Percentiles rank a stretch among this genome's conserved stretches.
Conservation (phyloP, 441 rosid species). For the Lepidium campestre region DNA sequence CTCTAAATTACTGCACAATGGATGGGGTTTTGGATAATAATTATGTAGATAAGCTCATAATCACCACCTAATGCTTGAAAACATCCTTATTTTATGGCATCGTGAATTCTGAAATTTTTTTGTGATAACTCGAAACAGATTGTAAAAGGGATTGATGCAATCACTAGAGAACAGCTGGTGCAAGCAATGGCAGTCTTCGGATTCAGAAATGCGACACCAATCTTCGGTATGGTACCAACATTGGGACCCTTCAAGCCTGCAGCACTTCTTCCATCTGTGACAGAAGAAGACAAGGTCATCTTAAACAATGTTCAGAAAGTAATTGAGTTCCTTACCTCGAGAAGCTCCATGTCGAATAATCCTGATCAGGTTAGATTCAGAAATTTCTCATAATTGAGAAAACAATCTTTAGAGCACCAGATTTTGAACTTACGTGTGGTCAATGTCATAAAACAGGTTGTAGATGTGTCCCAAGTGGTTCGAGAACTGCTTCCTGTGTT, state of each 20-base stretch:
- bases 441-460: conserved; percentile 33
- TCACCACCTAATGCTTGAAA: background rate
- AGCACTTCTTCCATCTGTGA: conserved; percentile 69
- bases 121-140: conserved; percentile 42
- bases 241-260: conserved; percentile 71
- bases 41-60: background rate
- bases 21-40: background rate
- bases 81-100: background rate
- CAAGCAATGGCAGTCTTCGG: conserved; percentile 68
- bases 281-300: conserved; percentile 75
- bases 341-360: conserved; percentile 52
- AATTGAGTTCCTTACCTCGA: conserved; percentile 67
- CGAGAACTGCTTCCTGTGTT: conserved; percentile 73
- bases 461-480: conserved; percentile 49
- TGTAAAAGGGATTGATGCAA: conserved; percentile 93
- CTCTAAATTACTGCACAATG: background rate
- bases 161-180: conserved; percentile 84
- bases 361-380: conserved; percentile 53
- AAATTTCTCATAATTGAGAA: background rate
- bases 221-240: conserved; percentile 79
- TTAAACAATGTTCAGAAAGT: conserved; percentile 78
- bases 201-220: conserved; percentile 51
- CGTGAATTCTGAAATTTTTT: background rate
- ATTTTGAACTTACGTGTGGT: background rate
- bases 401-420: background rate